A percentile compares a stretch with the other conserved stretches of the same genome.
These are phyloP conservation scores for Candida insectorum DNA, from an alignment of 805 yeast species.

Conservation along the genomic window DNA sequence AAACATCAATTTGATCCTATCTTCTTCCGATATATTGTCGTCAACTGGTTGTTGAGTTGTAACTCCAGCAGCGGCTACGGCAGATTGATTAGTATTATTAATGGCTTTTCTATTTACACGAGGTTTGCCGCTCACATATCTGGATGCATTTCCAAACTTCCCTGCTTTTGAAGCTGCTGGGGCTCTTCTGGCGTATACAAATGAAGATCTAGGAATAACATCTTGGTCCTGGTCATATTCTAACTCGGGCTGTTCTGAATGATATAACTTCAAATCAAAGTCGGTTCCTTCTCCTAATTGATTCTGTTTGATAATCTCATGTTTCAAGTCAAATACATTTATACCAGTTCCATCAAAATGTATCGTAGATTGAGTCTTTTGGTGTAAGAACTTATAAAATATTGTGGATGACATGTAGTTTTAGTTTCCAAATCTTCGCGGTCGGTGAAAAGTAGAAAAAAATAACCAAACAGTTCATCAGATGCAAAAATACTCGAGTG, in stretches of 20 bases:
- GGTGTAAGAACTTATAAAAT: constrained; percentile 83
- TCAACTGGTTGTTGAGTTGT: constrained; percentile 17
- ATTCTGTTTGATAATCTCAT: constrained; percentile 81
- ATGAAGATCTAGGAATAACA: constrained; percentile 86
- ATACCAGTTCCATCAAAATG: constrained; percentile 96
- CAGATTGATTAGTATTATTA: constrained; percentile 15
- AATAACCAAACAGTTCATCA: no score
- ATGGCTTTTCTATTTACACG: constrained; percentile 41
- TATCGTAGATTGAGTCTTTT: constrained; percentile 71
- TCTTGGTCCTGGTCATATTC: constrained; percentile 86
- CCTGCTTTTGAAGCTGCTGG: constrained; percentile 53
- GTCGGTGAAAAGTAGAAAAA: constrained; percentile 1
- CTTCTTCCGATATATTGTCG: constrained; percentile 70
- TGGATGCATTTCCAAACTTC: constrained; percentile 54
- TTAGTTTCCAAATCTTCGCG: not conserved
- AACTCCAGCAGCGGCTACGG: constrained; percentile 18
- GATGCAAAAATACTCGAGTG: constrained; percentile 6
- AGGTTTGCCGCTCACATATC: constrained; percentile 75
- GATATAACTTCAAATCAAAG: constrained; percentile 71
- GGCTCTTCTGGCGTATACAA: constrained; percentile 75
- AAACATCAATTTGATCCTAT: constrained; percentile 84
- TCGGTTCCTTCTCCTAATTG: constrained; percentile 81
- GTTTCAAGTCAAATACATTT: constrained; percentile 89
- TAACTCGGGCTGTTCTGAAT: constrained; percentile 49
- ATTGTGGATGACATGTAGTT: constrained; percentile 75